These are phyloP conservation scores for Allodekkera sacchari DNA, from an alignment of 805 yeast genomes.

Conservation along the genomic window DNA sequence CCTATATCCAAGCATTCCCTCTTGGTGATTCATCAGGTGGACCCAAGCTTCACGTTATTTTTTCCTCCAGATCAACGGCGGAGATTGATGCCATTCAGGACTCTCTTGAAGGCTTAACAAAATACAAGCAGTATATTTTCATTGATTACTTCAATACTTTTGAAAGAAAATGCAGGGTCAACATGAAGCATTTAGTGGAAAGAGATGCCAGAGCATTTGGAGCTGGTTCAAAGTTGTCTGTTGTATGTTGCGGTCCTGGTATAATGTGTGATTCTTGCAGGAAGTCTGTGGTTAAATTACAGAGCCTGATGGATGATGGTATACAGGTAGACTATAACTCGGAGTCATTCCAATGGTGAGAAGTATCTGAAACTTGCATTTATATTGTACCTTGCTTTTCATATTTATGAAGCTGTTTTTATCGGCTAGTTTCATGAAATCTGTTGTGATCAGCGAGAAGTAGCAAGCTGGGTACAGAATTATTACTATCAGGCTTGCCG, in stretches of 20 bases:
- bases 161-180: background rate
- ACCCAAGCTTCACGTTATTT: background rate
- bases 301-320: background rate
- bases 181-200: background rate
- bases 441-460: no score
- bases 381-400: no score
- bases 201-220: background rate
- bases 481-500: no score
- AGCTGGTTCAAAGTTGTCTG: no score
- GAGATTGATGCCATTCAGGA: background rate
- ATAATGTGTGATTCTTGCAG: background rate
- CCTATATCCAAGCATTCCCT: background rate
- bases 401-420: no score
- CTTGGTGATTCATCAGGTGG: no score
- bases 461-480: no score
- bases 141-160: background rate
- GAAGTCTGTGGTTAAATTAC: background rate
- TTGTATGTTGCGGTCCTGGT: conserved; percentile 1
- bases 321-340: background rate
- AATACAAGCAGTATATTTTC: background rate
- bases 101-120: background rate
- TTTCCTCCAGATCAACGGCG: background rate
- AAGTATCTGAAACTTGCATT: no score
- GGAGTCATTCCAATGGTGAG: background rate
- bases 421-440: no score